Conservation (phyloP, 345 rosid genomes). For the Bruguiera gymnorhiza region DNA sequence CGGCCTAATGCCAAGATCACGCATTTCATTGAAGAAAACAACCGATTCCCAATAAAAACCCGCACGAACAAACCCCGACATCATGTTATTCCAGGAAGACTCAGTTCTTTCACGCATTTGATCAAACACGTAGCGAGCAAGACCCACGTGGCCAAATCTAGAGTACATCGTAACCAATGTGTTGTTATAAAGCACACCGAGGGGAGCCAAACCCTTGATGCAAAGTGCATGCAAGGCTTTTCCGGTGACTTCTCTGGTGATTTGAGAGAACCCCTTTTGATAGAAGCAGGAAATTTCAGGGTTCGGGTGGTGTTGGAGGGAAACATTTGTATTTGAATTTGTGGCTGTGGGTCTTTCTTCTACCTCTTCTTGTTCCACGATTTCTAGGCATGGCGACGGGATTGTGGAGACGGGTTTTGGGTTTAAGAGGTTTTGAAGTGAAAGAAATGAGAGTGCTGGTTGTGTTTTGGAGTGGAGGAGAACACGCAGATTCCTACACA, state of each 20-base stretch:
- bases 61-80: slow-evolving; percentile 62
- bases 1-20: slow-evolving; percentile 40
- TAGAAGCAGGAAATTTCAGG: slow-evolving; percentile 57
- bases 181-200: slow-evolving; percentile 47
- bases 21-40: slow-evolving; percentile 44
- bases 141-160: slow-evolving; percentile 37
- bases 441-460: neutral
- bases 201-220: slow-evolving; percentile 45
- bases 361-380: slow-evolving; percentile 1
- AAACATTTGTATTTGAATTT: slow-evolving; percentile 15
- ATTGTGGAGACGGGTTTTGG: slow-evolving; percentile 32
- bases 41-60: slow-evolving; percentile 45
- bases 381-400: slow-evolving; percentile 28
- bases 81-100: slow-evolving; percentile 82
- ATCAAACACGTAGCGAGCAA: slow-evolving; percentile 72
- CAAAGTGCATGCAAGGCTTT: slow-evolving; percentile 75
- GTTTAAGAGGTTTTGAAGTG: slow-evolving; percentile 20
- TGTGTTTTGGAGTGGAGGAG: slow-evolving; percentile 15
- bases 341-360: slow-evolving; percentile 9
- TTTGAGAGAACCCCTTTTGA: slow-evolving; percentile 74
- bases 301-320: slow-evolving; percentile 54
- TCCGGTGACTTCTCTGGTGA: slow-evolving; percentile 47
- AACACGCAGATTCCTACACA: slow-evolving; percentile 7
- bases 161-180: slow-evolving; percentile 71
- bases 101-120: slow-evolving; percentile 58